Evolutionary conservation across 2,329 filamentous ascomycete genomes (phyloP), one percentile per base, ranked within the genome.

Genomic region (Ophiostoma pallidulum): DNA sequence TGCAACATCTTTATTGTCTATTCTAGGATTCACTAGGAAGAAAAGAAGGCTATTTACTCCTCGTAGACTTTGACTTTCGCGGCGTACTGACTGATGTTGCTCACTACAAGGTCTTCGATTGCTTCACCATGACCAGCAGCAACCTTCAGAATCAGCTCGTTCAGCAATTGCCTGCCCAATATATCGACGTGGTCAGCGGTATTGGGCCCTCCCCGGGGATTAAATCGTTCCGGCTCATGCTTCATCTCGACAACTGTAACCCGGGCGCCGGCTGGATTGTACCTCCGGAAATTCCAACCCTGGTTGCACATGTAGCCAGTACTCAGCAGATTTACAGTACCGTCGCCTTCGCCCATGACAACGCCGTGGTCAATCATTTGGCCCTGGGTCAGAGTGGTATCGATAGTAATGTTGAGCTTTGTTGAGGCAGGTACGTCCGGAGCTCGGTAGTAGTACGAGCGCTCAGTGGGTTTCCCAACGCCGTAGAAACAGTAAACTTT

Each of bases 401-500:
- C 82, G 33, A 86, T 85, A 3, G 82, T 86, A 55, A 88, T 78
- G 57, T 88, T 88, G 16, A 88, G 70, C 16, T 75, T 80, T 7
- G 79, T 80, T n/a, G 77, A 58, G 0, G 75, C 66, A 8, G 86
- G 79, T 10, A 71, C 68, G 39, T 91, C 86, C 0, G 78, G 72
- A 1, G 71, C 62, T 28, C 84, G 82, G 66, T 98, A 98, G 63
- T 86, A 98, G 63, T 97, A 98, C 14, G 82, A 82, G 48, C 91
- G 79, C 65, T 98, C 91, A 0, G 91, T 97, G 4, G 86, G 84
- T 63, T 97, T 98, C 3, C 91, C 91, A 4, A 95, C 80, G 18
- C 86, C 92, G 62, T 98, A 97, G 70, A 98, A 97, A 67, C 92
- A 97, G 67, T 90, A 97, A 12, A 98, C 87, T 63, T 95, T 96